Conservation (phyloP, 306 rosid genomes). For the Lupinus albus region DNA sequence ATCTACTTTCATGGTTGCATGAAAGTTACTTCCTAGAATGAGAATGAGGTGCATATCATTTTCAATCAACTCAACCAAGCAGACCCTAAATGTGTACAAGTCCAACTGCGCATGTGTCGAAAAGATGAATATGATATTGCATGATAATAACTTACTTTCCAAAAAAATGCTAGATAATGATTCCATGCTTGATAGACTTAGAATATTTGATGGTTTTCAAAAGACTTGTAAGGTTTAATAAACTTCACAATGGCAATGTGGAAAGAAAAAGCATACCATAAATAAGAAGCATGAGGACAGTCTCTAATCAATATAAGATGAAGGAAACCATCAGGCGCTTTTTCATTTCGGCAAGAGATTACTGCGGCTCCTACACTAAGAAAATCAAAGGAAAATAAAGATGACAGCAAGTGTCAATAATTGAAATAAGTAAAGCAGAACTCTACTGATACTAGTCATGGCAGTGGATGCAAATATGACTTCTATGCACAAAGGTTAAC, state of each 20-base stretch:
- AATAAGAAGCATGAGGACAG: slow-evolving; percentile 79
- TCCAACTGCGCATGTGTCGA: neutral
- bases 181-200: neutral
- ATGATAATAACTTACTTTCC: slow-evolving; percentile 20
- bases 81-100: neutral
- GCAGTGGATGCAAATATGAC: neutral
- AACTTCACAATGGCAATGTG: neutral
- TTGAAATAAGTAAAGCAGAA: slow-evolving; percentile 17
- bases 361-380: slow-evolving; percentile 92
- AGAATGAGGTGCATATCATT: neutral
- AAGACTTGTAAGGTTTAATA: slow-evolving; percentile 10
- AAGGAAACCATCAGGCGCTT: slow-evolving; percentile 91
- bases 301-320: slow-evolving; percentile 83
- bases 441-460: neutral
- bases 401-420: slow-evolving; percentile 15
- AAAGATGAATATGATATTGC: slow-evolving; percentile 9
- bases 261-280: slow-evolving; percentile 58
- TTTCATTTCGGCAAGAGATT: slow-evolving; percentile 84
- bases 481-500: neutral
- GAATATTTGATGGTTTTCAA: slow-evolving; percentile 18
- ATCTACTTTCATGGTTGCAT: neutral
- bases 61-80: slow-evolving; percentile 10
- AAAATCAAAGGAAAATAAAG: slow-evolving; percentile 40
- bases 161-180: slow-evolving; percentile 5
- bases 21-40: slow-evolving; percentile 15